These are phyloP conservation scores for Trichomonas vaginalis DNA, from an alignment of 208 protist genomes.

Conservation along the genomic window DNA sequence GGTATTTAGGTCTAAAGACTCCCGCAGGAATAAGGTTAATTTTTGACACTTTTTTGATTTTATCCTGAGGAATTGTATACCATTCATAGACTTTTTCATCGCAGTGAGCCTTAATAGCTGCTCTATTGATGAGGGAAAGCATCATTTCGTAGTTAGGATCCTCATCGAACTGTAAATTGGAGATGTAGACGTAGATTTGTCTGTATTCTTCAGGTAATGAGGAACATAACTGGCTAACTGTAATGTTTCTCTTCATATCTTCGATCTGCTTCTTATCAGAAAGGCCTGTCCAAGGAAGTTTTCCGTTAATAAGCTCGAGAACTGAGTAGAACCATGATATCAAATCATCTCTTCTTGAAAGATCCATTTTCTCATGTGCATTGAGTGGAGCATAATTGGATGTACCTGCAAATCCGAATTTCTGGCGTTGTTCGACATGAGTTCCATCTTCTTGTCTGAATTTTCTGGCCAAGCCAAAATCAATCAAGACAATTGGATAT, in stretches of 20 bases:
- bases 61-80: not conserved
- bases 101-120: not conserved
- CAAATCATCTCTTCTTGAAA: not conserved
- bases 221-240: not conserved
- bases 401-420: not conserved
- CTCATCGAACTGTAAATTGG: not conserved
- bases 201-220: not conserved
- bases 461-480: not conserved
- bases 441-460: not conserved
- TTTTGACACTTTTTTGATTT: not conserved
- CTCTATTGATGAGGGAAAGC: not conserved
- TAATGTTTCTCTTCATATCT: not conserved
- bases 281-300: not conserved
- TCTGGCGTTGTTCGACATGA: not conserved
- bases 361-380: not conserved
- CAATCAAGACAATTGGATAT: not conserved
- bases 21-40: not conserved
- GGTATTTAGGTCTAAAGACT: not conserved
- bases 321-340: not conserved
- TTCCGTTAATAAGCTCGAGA: not conserved
- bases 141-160: not conserved
- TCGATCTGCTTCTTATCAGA: not conserved
- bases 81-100: not conserved
- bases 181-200: not conserved
- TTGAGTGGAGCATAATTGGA: not conserved